These are phyloP conservation scores for Microdochium bolleyi DNA, from an alignment of 2,329 filamentous ascomycete species.

Conservation along the genomic window DNA sequence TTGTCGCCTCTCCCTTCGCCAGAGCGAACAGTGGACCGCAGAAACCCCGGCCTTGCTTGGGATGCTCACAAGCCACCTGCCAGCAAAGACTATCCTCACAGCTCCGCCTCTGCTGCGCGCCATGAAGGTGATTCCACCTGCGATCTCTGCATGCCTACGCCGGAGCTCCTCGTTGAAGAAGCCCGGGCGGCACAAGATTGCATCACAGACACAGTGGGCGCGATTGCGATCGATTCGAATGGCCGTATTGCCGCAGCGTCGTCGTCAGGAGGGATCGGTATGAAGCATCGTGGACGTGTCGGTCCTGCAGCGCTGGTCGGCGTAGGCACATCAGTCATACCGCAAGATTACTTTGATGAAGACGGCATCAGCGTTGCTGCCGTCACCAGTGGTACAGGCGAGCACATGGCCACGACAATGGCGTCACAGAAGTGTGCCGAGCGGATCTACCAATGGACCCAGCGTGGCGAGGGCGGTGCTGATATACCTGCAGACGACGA, in stretches of 20 bases:
- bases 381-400: slow-evolving; percentile 89
- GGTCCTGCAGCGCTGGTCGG: slow-evolving; percentile 91
- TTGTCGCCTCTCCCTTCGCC: neutral
- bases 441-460: slow-evolving; percentile 66
- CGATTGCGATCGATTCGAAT: slow-evolving; percentile 79
- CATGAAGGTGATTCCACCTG: slow-evolving; percentile 7
- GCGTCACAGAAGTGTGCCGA: slow-evolving; percentile 82
- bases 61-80: slow-evolving; percentile 1
- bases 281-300: slow-evolving; percentile 90
- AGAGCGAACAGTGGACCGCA: neutral
- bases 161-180: slow-evolving; percentile 6
- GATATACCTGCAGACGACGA: slow-evolving; percentile 68
- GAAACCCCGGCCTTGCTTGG: slow-evolving; percentile 1
- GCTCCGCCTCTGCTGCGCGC: neutral
- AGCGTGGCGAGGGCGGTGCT: slow-evolving; percentile 49
- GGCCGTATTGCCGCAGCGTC: slow-evolving; percentile 91
- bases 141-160: neutral
- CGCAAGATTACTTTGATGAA: slow-evolving; percentile 61
- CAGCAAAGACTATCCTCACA: neutral
- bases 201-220: slow-evolving; percentile 90
- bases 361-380: slow-evolving; percentile 66
- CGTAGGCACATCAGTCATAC: slow-evolving; percentile 84
- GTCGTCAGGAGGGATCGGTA: slow-evolving; percentile 94
- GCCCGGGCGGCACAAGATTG: slow-evolving; percentile 39
- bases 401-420: slow-evolving; percentile 96